Base-by-base conservation (phyloP, 2,329 filamentous ascomycete genomes). In the Hyphodiscus sp. region DNA sequence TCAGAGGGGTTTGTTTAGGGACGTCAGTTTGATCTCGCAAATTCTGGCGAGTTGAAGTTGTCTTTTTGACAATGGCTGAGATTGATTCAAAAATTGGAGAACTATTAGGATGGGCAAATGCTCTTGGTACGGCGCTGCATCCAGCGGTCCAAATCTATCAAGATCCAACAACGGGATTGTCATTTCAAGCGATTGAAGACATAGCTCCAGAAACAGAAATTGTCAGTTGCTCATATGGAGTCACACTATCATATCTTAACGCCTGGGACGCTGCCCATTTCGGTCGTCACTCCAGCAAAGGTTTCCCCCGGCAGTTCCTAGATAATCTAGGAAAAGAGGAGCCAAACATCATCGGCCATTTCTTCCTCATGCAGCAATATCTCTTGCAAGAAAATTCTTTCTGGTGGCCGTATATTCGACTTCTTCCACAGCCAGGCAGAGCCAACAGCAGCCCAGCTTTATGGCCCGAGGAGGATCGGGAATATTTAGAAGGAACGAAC, bases 301-400 rank as follows among this genome's bases (percentile, higher is more conserved):
- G 48, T n/a, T 79, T 87, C 46, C 76, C 80, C 0, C 47, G 59
- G 0, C 63, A 64, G 1, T 82, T 87, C 59, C 67, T 86, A 46
- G 61, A 72, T 1, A 62, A 64, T 4, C 68, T 76, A 1, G 76
- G 78, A 1, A 76, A 41, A 6, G 56, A 63, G 3, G 55, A 61
- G 30, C 61, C 81, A 0, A 79, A 87, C 59, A 80, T 87, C 53
- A 70, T 84, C 47, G 78, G 81, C 9, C 78, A 84, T 3, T 86
- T 89, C 68, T 85, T 87, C 58, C 74, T 91, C 6, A 76, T 87
- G 65, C 80, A 84, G 56, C 81, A 91, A 66, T 83, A 82, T 63
- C 72, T 89, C 30, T 69, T 76, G 1, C 79, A 78, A 1, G 52
- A 69, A 1, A 63, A 74, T 1, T 87, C 86, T 0, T 81, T 80